phyloP scores from a whole-genome alignment of 768 basidiomycete genomes.

The Mycena albidolilacea region DNA sequence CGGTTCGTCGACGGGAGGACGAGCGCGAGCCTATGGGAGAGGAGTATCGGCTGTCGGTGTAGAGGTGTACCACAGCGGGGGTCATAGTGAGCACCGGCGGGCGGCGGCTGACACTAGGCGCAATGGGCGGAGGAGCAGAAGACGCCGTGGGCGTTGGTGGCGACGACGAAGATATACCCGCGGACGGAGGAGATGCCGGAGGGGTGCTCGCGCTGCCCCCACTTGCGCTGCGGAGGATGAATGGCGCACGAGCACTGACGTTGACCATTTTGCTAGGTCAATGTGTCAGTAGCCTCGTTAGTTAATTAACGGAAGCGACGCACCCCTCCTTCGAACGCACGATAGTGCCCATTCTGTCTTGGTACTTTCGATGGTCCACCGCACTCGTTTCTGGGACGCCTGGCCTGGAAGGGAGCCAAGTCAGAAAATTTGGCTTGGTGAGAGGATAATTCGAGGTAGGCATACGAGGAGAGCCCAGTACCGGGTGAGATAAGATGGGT shows the following conservation, averaged over 20 bases:
- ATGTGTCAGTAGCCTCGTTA: conserved; percentile 5
- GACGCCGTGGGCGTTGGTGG: background rate
- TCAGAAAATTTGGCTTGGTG: background rate
- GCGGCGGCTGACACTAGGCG: background rate
- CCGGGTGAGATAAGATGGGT: conserved; percentile 4
- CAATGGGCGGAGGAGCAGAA: background rate
- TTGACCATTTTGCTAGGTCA: conserved; percentile 78
- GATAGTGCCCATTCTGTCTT: conserved; percentile 69
- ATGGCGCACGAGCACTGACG: conserved; percentile 71
- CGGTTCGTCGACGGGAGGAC: conserved; percentile 3
- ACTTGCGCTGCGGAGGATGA: conserved; percentile 64
- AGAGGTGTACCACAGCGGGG: conserved; percentile 2
- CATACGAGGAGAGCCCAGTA: conserved; percentile 11
- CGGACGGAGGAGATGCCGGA: background rate
- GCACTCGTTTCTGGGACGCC: background rate
- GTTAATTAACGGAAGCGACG: conserved; percentile 40
- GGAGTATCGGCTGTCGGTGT: conserved; percentile 17
- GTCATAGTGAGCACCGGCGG: conserved; percentile 26
- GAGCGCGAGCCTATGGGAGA: conserved; percentile 15
- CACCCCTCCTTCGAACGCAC: conserved; percentile 76
- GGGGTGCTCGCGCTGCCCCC: background rate
- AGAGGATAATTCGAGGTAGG: background rate
- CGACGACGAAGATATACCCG: background rate
- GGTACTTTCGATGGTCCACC: conserved; percentile 63
- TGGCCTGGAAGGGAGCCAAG: background rate